phyloP scores from a whole-genome alignment of 2,329 filamentous ascomycete genomes.

The Aureobasidium leucospermi region DNA sequence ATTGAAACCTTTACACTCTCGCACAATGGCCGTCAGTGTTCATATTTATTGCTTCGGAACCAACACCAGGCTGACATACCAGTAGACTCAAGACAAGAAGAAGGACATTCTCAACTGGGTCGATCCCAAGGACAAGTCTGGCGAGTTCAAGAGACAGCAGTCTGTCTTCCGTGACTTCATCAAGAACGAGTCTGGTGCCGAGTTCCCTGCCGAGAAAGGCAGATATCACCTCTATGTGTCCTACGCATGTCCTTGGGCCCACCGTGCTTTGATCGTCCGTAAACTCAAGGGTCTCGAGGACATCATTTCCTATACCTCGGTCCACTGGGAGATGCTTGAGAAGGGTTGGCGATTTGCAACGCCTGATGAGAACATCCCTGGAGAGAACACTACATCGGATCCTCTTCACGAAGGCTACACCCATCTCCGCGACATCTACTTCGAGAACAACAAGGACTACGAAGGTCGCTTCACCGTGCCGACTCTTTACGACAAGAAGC shows the following conservation, averaged over 20 bases:
- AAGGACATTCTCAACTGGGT: conserved; percentile 74
- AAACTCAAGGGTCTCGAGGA: conserved; percentile 89
- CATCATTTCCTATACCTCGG: conserved; percentile 68
- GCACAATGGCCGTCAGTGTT: conserved; percentile 15
- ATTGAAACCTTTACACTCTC: background rate
- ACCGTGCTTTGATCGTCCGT: conserved; percentile 77
- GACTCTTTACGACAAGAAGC: conserved; percentile 64
- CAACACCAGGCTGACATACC: background rate
- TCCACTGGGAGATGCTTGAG: conserved; percentile 82
- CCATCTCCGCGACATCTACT: conserved; percentile 73
- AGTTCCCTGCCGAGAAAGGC: conserved; percentile 78
- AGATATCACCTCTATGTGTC: conserved; percentile 93
- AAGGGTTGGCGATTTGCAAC: conserved; percentile 77
- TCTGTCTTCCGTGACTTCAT: conserved; percentile 79
- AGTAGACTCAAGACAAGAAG: conserved; percentile 20
- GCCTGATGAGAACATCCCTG: conserved; percentile 49
- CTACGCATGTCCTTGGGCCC: conserved; percentile 92
- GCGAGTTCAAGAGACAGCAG: conserved; percentile 86
- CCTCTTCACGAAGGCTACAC: conserved; percentile 61
- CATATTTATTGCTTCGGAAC: background rate
- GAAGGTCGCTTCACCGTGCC: conserved; percentile 79
- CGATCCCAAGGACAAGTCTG: conserved; percentile 64
- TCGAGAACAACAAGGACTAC: conserved; percentile 64
- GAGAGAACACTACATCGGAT: conserved; percentile 51
- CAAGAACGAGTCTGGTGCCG: conserved; percentile 60